Percentiles rank a stretch among this genome's conserved stretches.
Evolutionary conservation across 2,329 filamentous ascomycete genomes (phyloP).

Genomic region (Cyanodermella asteris): DNA sequence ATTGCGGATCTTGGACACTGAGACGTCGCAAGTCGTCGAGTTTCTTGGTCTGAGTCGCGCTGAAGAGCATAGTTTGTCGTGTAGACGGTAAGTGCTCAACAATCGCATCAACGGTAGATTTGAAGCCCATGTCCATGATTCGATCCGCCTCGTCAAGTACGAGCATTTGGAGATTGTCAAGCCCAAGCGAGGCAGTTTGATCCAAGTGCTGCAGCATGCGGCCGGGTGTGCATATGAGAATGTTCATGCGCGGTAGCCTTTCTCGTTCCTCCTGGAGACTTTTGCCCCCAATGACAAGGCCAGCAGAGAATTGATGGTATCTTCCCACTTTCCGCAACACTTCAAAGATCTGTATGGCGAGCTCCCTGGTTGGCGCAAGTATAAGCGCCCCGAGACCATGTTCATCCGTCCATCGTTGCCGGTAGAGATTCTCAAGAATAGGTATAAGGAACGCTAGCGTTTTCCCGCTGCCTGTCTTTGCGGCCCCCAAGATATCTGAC

Average conservation of each 20-base stretch:
- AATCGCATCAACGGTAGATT: conserved; percentile 73
- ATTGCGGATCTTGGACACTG: conserved; percentile 77
- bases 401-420: conserved; percentile 67
- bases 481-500: conserved; percentile 73
- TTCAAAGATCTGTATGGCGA: conserved; percentile 93
- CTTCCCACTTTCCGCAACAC: conserved; percentile 77
- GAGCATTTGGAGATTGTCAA: conserved; percentile 76
- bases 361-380: conserved; percentile 79
- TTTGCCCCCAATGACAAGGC: conserved; percentile 84
- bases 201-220: conserved; percentile 90
- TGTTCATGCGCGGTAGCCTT: conserved; percentile 78
- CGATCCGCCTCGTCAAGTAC: conserved; percentile 91
- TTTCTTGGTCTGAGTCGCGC: conserved; percentile 84
- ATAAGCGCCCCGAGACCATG: conserved; percentile 87
- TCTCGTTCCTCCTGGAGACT: conserved; percentile 72
- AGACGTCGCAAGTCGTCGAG: conserved; percentile 80
- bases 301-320: conserved; percentile 77
- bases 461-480: conserved; percentile 90
- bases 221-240: conserved; percentile 83
- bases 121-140: conserved; percentile 96
- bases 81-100: conserved; percentile 71
- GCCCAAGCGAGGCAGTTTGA: conserved; percentile 74
- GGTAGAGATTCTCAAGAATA: conserved; percentile 78
- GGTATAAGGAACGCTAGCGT: conserved; percentile 84
- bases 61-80: conserved; percentile 84